Base-by-base conservation (phyloP, 2,329 filamentous ascomycete species). In the Annulohypoxylon truncatum region DNA sequence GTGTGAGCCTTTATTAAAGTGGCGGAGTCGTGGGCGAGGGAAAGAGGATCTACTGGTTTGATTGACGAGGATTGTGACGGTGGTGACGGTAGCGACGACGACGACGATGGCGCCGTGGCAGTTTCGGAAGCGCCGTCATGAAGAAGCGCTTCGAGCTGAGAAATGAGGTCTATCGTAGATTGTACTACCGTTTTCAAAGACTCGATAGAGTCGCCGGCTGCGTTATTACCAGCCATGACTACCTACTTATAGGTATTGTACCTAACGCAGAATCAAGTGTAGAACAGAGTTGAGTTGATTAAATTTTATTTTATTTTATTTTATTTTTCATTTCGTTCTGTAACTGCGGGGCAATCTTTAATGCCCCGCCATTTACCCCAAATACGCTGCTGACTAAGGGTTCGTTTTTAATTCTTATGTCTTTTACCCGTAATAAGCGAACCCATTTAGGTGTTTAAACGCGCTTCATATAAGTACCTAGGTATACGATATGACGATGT, bases 1-100 rank as follows among this genome's bases (percentile, higher is more conserved):
- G 90, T 87, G 76, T 97, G 93, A 0, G 94, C 92, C 76, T 88
- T 90, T 64, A 97, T 87, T 4, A 96, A 84, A 24, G 85, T 87
- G 0, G 92, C 87, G 0, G 92, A 86, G 73, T 94, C 90, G 72
- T 87, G 86, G 31, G 94, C 88, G 62, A 95, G 84, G 12, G 88
- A 81, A 22, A 97, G 85, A 8, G 89, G 83, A 68, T 91, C 79
- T 75, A 87, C 69, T n/a, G 77, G 64, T 12, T 74, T 47, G n/a
- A 66, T 18, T 58, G 57, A 10, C 47, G 54, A 61, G 42, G 22
- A 10, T 28, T 28, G 18, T 4, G 22, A 24, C 3, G 42, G 29
- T 29, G 4, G 42, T 46, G 44, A 28, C 26, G 44, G 29, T 29
- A 61, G 31, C 50, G 64, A 63, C 57, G 68, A n/a, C n/a, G n/a